These are phyloP conservation scores for Aspergillus novoparasiticus DNA, from an alignment of 2,329 filamentous ascomycete species.

Conservation along the genomic window DNA sequence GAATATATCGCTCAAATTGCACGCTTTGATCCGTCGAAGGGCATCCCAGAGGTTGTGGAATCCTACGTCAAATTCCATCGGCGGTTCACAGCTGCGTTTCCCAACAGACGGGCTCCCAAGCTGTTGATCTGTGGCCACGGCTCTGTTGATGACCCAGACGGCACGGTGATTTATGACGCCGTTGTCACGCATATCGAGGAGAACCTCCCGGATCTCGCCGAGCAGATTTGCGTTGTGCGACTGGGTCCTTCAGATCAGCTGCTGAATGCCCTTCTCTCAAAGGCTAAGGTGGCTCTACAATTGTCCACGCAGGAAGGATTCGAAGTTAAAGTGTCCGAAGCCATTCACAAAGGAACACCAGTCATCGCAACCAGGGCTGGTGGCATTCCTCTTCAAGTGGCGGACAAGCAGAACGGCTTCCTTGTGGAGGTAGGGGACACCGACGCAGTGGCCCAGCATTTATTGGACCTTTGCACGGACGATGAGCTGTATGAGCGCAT, in stretches of 20 bases:
- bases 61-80: constrained; percentile 72
- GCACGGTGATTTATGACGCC: constrained; percentile 69
- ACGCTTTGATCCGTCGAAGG: constrained; percentile 81
- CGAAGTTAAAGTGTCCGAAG: constrained; percentile 84
- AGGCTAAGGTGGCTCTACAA: constrained; percentile 73
- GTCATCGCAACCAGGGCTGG: constrained; percentile 75
- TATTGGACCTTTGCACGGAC: constrained; percentile 68
- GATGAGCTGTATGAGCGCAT: constrained; percentile 66
- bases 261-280: constrained; percentile 73
- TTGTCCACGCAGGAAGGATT: constrained; percentile 82
- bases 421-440: constrained; percentile 72
- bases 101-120: constrained; percentile 63
- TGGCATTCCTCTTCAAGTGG: constrained; percentile 79
- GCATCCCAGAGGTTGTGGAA: constrained; percentile 75
- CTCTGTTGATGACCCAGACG: constrained; percentile 80
- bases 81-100: constrained; percentile 54
- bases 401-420: constrained; percentile 71
- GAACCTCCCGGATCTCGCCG: constrained; percentile 62
- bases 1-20: constrained; percentile 80
- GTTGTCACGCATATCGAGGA: constrained; percentile 68
- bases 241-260: constrained; percentile 78
- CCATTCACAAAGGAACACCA: constrained; percentile 76
- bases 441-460: constrained; percentile 67
- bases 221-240: constrained; percentile 73
- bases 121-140: constrained; percentile 78